Percentiles rank a stretch among this genome's conserved stretches.
Evolutionary conservation across 441 rosid genomes (phyloP).

Genomic region (Gossypium aridum): DNA sequence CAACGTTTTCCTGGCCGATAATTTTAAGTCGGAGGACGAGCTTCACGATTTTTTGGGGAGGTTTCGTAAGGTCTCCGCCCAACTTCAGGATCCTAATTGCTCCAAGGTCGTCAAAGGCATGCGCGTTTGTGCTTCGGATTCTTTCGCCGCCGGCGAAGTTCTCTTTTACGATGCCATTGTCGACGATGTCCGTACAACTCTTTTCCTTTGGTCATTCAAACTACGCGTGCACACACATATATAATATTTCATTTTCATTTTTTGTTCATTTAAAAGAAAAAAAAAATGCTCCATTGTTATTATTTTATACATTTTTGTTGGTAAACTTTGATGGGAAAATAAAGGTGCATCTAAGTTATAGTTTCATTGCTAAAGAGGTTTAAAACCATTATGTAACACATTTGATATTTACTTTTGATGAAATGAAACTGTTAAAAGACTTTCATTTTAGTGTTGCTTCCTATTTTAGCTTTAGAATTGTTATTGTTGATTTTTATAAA

Average conservation of each 20-base stretch:
- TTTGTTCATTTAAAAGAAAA: neutral
- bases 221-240: neutral
- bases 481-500: neutral
- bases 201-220: neutral
- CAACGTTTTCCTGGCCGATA: constrained; percentile 12
- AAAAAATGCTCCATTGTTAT: neutral
- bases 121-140: constrained; percentile 35
- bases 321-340: neutral
- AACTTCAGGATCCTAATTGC: constrained; percentile 29
- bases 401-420: neutral
- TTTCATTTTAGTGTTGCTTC: neutral
- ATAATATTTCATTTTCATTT: neutral
- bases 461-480: neutral
- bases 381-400: neutral
- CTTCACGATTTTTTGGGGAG: constrained; percentile 21
- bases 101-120: constrained; percentile 22
- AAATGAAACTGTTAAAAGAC: neutral
- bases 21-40: constrained; percentile 15
- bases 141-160: constrained; percentile 14
- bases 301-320: neutral
- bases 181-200: constrained; percentile 21
- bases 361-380: neutral
- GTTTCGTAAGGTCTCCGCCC: constrained; percentile 32
- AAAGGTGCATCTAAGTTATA: neutral
- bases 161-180: constrained; percentile 46